A percentile compares a stretch with the other conserved stretches of the same genome.
Conservation (phyloP, 1,139 yeast species). For the Chernovozyma aurita region DNA sequence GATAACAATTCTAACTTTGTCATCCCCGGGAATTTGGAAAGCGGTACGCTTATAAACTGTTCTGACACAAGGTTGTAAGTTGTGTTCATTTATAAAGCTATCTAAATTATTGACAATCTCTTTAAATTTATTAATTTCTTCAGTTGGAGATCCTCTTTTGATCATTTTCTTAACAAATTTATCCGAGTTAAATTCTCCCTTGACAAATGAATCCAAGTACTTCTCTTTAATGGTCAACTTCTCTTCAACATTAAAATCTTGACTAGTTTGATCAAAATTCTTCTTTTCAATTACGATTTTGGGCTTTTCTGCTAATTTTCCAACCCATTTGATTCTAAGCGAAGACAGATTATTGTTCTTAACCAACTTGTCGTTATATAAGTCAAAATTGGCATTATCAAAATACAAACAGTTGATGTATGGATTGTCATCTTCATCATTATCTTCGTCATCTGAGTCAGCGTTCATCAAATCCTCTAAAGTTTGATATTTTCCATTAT, state of each 20-base stretch:
- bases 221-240: slow-evolving; percentile 74
- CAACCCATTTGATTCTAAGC: slow-evolving; percentile 87
- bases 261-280: slow-evolving; percentile 55
- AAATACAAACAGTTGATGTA: slow-evolving; percentile 82
- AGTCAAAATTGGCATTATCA: slow-evolving; percentile 76
- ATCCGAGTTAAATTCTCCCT: slow-evolving; percentile 42
- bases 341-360: slow-evolving; percentile 69
- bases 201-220: slow-evolving; percentile 57
- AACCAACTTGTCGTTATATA: slow-evolving; percentile 80
- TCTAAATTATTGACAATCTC: slow-evolving; percentile 57
- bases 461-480: slow-evolving; percentile 29
- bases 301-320: slow-evolving; percentile 70
- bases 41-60: slow-evolving; percentile 89
- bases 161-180: slow-evolving; percentile 29
- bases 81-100: slow-evolving; percentile 57
- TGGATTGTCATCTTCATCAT: slow-evolving; percentile 52
- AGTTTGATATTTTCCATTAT: slow-evolving; percentile 1
- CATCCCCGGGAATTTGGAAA: slow-evolving; percentile 97
- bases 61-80: slow-evolving; percentile 81
- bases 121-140: slow-evolving; percentile 37
- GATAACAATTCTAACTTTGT: slow-evolving; percentile 79
- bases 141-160: slow-evolving; percentile 18
- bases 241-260: slow-evolving; percentile 51
- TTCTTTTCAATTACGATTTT: slow-evolving; percentile 80
- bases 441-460: slow-evolving; percentile 28